Evolutionary conservation across 805 yeast genomes (phyloP), one percentile per base, ranked within the genome.

Genomic region (Schwanniomyces sp.): DNA sequence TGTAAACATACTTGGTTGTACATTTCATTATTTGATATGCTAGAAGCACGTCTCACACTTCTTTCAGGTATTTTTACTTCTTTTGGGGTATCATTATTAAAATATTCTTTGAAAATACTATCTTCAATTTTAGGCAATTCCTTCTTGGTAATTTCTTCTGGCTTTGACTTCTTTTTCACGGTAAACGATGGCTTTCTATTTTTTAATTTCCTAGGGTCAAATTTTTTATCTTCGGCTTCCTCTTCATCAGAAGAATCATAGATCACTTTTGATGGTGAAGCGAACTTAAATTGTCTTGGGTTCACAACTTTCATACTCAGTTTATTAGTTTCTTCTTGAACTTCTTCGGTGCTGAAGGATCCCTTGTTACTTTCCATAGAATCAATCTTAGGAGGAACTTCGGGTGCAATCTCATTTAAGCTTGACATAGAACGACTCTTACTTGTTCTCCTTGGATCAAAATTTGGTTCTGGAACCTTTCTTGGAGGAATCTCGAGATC

Each of bases 1-100:
- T 68, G 70, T 51, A 73, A 68, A 1, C 70, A 72, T 43, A 61
- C 59, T 16, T 60, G 49, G 7, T 62, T 65, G 53, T 57, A 61
- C 34, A 65, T 59, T 43, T 50, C 50, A 41, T 46, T 52, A 48
- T 67, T 68, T 7, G 59, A 46, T 16, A 49, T 46, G 45, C 18
- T 38, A 32, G 34, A 18, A 40, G 14, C 17, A 38, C 24, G 34
- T 14, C 26, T 25, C n/a, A n/a, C 14, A 34, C 32, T 26, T 41
- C 41, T 39, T 38, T 16, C 32, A 30, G 21, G 34, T n/a, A 39
- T 39, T 30, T 21, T 21, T 6, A 21, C 27, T 37, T 37, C 27
- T 37, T 21, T 16, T 32, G 18, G 36, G 36, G 36, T 32, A 32
- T 32, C 36, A 32, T 32, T 4, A 16, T 14, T 32, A 7, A 14